A percentile compares a stretch with the other conserved stretches of the same genome.
Evolutionary conservation across 2,329 filamentous ascomycete species (phyloP).

Genomic region (Cercospora beticola): DNA sequence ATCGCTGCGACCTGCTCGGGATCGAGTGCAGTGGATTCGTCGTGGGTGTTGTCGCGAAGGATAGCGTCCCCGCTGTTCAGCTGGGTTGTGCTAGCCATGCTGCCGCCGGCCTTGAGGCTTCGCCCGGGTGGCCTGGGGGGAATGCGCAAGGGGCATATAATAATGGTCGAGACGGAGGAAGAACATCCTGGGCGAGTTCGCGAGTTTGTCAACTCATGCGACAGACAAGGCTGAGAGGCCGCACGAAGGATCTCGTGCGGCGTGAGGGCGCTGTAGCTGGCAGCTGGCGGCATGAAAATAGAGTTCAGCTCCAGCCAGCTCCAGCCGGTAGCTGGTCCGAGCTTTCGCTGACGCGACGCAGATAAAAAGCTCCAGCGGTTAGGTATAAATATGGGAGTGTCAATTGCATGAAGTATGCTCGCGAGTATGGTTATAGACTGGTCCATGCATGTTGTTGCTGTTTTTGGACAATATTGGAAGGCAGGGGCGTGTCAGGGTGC

Average conservation of each 20-base stretch:
- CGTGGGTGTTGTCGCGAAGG: not conserved
- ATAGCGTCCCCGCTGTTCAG: conserved; percentile 1
- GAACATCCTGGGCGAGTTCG: conserved; percentile 9
- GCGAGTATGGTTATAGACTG: not conserved
- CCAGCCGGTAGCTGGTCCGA: not conserved
- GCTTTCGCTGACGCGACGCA: not conserved
- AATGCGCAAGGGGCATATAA: not conserved
- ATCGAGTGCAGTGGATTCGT: not conserved
- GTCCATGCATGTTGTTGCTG: not conserved
- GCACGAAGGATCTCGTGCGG: conserved; percentile 5
- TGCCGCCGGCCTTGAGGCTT: conserved; percentile 12
- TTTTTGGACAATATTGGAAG: not conserved
- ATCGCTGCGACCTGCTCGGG: not conserved
- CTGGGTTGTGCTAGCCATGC: conserved; percentile 5
- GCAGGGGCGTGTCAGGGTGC: not conserved
- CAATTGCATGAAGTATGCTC: not conserved
- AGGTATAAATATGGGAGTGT: not conserved
- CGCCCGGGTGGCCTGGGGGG: not conserved
- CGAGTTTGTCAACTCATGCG: not conserved
- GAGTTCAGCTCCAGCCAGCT: not conserved
- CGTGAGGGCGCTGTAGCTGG: not conserved
- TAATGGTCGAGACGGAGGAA: not conserved
- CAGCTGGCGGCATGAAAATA: not conserved
- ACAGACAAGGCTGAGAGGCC: conserved; percentile 14
- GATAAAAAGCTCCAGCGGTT: not conserved